phyloP scores from a whole-genome alignment of 345 rosid species.

The Gossypium sturtianum region DNA sequence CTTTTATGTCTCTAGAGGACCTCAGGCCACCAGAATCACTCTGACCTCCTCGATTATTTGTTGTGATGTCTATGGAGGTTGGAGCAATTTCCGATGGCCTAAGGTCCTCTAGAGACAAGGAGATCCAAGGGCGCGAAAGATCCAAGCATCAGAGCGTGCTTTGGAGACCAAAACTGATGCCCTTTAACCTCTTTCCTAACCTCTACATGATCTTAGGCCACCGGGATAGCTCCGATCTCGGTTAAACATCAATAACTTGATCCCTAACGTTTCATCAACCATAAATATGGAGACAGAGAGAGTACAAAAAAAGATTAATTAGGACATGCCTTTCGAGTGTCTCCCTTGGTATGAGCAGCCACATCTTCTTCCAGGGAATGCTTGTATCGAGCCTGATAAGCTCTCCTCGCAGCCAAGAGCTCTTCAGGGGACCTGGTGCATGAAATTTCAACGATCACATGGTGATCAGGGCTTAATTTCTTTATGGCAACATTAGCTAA shows the following conservation, averaged over 20 bases:
- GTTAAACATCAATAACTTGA: background rate
- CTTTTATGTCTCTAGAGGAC: background rate
- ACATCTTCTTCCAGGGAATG: slow-evolving; percentile 68
- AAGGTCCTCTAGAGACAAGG: background rate
- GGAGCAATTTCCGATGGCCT: background rate
- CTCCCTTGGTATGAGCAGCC: slow-evolving; percentile 52
- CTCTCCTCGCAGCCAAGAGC: slow-evolving; percentile 50
- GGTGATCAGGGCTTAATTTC: slow-evolving; percentile 29
- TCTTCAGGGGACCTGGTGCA: slow-evolving; percentile 52
- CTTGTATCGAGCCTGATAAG: slow-evolving; percentile 57
- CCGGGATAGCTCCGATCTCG: background rate
- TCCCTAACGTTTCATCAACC: background rate
- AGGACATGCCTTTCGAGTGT: slow-evolving; percentile 42
- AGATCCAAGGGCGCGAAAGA: background rate
- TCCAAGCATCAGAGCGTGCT: background rate
- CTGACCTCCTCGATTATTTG: background rate
- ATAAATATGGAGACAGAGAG: background rate
- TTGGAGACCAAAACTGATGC: background rate
- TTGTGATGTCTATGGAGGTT: too few species aligned
- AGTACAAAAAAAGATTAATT: background rate
- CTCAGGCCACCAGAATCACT: background rate
- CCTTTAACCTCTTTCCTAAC: background rate
- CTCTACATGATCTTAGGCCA: background rate
- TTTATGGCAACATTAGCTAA: slow-evolving; percentile 45
- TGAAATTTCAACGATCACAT: slow-evolving; percentile 48